Evolutionary conservation across 495 filamentous ascomycete genomes (phyloP).

Genomic region (Recurvomyces mirabilis): DNA sequence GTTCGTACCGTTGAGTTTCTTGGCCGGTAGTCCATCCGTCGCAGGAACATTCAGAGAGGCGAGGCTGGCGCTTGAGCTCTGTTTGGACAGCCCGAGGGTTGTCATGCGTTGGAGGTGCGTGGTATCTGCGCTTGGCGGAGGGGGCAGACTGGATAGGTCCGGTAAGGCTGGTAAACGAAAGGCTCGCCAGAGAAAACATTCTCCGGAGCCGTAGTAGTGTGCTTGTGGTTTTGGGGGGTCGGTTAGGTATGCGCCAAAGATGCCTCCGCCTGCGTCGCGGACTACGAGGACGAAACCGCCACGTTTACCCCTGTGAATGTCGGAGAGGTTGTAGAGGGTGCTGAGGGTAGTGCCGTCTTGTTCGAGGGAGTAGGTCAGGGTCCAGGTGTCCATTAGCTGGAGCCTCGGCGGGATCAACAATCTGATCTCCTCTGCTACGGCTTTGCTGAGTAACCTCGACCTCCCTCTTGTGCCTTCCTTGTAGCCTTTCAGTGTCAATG

Average conservation of each 20-base stretch:
- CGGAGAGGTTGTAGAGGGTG: conserved; percentile 75
- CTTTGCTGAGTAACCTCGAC: conserved; percentile 46
- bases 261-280: conserved; percentile 57
- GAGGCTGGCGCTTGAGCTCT: conserved; percentile 6
- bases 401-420: conserved; percentile 75
- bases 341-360: conserved; percentile 77
- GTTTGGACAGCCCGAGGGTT: conserved; percentile 40
- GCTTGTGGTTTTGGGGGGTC: conserved; percentile 68
- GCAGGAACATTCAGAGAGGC: conserved; percentile 10
- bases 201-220: conserved; percentile 89
- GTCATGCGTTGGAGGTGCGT: conserved; percentile 59
- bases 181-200: conserved; percentile 96
- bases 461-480: conserved; percentile 21
- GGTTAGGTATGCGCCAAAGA: conserved; percentile 91
- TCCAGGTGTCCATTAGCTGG: conserved; percentile 80
- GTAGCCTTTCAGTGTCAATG: conserved; percentile 30
- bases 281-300: conserved; percentile 83
- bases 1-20: conserved; percentile 13
- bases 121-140: conserved; percentile 65
- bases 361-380: conserved; percentile 79
- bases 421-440: conserved; percentile 87
- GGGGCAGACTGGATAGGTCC: conserved; percentile 46
- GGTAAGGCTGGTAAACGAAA: conserved; percentile 45
- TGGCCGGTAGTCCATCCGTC: not conserved
- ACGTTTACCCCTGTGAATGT: conserved; percentile 50